Evolutionary conservation across 75 land plant species (phyloP), one percentile per base, ranked within the genome.

Genomic region (Ceratopteris richardii): DNA sequence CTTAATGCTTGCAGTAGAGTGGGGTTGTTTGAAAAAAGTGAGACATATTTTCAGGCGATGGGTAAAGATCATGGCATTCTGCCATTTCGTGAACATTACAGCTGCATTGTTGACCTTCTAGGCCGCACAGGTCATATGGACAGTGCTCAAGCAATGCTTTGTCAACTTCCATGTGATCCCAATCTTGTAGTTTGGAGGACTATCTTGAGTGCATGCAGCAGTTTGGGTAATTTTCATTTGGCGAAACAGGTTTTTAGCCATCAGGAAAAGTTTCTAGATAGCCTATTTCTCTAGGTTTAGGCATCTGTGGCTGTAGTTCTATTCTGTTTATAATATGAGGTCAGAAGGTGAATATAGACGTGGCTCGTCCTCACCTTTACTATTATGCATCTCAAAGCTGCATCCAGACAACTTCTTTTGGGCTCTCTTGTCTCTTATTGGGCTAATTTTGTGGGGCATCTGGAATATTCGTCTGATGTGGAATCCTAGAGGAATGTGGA

Each of bases 1-100:
- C 61, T 82, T 17, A 77, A 80, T 29, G 82, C 85, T 11, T 79
- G 69, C 60, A 62, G 75, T 46, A 4, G 50, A 46, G 14, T 2
- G 22, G 50, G 50, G 18, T 14, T 46, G 4, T 18, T 14, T n/a
- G 14, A 21, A 2, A 46, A 46, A 17, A 21, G 50, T 14, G 22
- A 46, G 50, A 46, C 50, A 46, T 46, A 46, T 21, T 46, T 18
- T 21, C 22, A 46, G 50, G 50, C 50, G 12, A 46, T 46, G 50
- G 22, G 18, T 2, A 21, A 46, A 21, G 50, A 46, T 2, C 50
- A 46, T 46, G 50, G 50, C 4, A 46, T 46, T 46, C 4, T 21
- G 5, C 50, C 50, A 18, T 6, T n/a, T 46, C 50, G 18, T 46
- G 22, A 46, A 17, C 50, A 46, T 14, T 17, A 46, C 17, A 21